These are phyloP conservation scores for Coemansia sp. DNA, from an alignment of 192 early-diverging fungal genomes.

Conservation along the genomic window DNA sequence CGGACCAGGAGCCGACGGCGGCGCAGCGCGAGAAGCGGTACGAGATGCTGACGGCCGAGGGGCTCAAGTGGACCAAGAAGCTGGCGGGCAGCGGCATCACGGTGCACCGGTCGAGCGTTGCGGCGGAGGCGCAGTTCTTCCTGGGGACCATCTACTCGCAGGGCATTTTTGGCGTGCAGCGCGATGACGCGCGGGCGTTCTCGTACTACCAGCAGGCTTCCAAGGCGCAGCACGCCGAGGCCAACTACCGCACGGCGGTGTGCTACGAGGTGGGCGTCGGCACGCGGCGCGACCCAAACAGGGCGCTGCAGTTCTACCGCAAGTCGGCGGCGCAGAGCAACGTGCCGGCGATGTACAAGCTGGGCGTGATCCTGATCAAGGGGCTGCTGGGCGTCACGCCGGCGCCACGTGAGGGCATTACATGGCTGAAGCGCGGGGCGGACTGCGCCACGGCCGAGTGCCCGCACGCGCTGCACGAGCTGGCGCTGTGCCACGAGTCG, in stretches of 20 bases:
- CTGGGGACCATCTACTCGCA: conserved; percentile 87
- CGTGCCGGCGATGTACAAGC: conserved; percentile 95
- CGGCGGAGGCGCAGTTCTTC: conserved; percentile 89
- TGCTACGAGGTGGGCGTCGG: conserved; percentile 97
- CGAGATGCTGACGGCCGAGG: conserved; percentile 73
- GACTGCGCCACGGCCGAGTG: conserved; percentile 85
- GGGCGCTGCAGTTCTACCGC: conserved; percentile 87
- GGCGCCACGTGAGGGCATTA: conserved; percentile 88
- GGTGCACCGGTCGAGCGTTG: conserved; percentile 65
- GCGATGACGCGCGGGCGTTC: conserved; percentile 90
- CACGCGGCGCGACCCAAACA: conserved; percentile 73
- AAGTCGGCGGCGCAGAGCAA: conserved; percentile 90
- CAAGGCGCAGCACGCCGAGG: conserved; percentile 86
- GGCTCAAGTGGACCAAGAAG: conserved; percentile 81
- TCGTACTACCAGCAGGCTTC: conserved; percentile 86
- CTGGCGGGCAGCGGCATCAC: conserved; percentile 64
- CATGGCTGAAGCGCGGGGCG: conserved; percentile 91
- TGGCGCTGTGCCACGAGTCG: conserved; percentile 82
- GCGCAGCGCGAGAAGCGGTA: conserved; percentile 69
- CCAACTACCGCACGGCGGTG: conserved; percentile 91
- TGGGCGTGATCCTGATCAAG: conserved; percentile 88
- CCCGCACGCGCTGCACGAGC: conserved; percentile 91
- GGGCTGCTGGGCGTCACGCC: conserved; percentile 70
- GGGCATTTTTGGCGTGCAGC: conserved; percentile 70
- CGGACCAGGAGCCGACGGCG: conserved; percentile 59